Percentiles rank a stretch among this genome's conserved stretches.
These are phyloP conservation scores for Thraustochytrium sp. DNA, from an alignment of 352 stramenopile genomes.

Conservation along the genomic window DNA sequence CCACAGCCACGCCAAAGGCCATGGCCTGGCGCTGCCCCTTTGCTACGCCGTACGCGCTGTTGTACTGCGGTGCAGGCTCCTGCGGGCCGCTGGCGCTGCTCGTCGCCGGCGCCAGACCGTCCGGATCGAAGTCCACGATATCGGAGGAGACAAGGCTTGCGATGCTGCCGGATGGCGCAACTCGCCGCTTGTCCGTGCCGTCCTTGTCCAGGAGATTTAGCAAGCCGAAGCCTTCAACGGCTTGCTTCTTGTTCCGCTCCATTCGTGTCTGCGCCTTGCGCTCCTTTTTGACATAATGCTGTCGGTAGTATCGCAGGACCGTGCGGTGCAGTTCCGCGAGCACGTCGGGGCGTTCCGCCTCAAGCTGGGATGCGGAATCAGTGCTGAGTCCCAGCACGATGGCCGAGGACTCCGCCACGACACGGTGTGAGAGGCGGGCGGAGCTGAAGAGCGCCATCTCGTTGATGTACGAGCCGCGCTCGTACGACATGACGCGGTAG, in stretches of 20 bases:
- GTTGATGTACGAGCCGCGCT: conserved; percentile 23
- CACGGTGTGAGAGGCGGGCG: no score
- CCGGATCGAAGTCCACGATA: not conserved
- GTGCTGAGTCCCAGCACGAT: not conserved
- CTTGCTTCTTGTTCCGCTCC: not conserved
- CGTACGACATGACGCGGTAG: not conserved
- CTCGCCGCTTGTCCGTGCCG: no score
- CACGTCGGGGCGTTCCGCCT: not conserved
- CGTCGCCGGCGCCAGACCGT: not conserved
- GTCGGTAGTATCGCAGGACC: not conserved
- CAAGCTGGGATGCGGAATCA: not conserved
- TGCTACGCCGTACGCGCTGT: not conserved
- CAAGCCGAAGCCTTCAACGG: no score
- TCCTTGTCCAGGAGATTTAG: not conserved
- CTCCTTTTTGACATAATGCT: not conserved
- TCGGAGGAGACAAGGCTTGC: not conserved
- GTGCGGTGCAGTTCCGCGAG: not conserved
- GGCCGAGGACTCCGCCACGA: not conserved
- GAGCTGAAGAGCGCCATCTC: conserved; percentile 3
- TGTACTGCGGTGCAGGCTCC: not conserved
- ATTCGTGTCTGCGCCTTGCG: not conserved
- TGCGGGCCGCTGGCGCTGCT: not conserved
- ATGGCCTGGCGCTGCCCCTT: not conserved
- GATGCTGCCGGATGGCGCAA: no score
- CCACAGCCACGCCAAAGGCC: not conserved